These are phyloP conservation scores for Fraxinus cuspidata DNA, from an alignment of 257 asterid species.

Conservation along the genomic window DNA sequence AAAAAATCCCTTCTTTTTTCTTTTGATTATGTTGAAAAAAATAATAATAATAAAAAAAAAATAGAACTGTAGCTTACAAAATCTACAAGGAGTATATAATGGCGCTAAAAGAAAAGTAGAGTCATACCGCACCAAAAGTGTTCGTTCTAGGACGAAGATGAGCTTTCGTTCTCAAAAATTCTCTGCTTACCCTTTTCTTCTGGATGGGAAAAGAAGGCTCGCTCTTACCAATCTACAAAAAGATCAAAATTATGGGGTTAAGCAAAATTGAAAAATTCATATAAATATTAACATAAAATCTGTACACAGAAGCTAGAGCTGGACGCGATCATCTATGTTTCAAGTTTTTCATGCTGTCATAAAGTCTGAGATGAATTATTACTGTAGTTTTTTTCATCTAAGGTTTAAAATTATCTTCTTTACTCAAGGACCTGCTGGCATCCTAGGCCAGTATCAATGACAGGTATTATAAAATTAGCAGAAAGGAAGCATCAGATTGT, in stretches of 20 bases:
- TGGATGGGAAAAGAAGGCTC: slow-evolving; percentile 93
- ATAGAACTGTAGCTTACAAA: too few relatives aligned
- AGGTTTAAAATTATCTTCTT: neutral
- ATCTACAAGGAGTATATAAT: slow-evolving; percentile 1
- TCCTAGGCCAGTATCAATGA: neutral
- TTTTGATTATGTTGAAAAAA: too few relatives aligned
- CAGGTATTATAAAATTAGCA: neutral
- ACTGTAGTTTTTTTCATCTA: neutral
- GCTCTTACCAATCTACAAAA: slow-evolving; percentile 73
- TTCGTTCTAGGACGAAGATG: slow-evolving; percentile 98
- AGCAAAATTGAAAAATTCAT: slow-evolving; percentile 6
- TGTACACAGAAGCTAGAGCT: neutral
- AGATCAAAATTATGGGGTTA: slow-evolving; percentile 1
- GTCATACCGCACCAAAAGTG: slow-evolving; percentile 93
- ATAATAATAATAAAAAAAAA: too few relatives aligned
- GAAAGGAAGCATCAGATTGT: neutral
- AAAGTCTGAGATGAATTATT: neutral
- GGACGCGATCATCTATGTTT: neutral
- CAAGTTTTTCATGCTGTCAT: neutral
- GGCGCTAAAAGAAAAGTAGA: slow-evolving; percentile 20
- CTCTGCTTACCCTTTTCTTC: slow-evolving; percentile 93
- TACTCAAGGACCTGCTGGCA: neutral
- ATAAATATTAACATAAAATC: neutral
- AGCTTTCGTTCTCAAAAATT: slow-evolving; percentile 93
- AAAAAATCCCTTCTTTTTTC: too few relatives aligned